Evolutionary conservation across 306 rosid species (phyloP).

Genomic region (Cicer arietinum): DNA sequence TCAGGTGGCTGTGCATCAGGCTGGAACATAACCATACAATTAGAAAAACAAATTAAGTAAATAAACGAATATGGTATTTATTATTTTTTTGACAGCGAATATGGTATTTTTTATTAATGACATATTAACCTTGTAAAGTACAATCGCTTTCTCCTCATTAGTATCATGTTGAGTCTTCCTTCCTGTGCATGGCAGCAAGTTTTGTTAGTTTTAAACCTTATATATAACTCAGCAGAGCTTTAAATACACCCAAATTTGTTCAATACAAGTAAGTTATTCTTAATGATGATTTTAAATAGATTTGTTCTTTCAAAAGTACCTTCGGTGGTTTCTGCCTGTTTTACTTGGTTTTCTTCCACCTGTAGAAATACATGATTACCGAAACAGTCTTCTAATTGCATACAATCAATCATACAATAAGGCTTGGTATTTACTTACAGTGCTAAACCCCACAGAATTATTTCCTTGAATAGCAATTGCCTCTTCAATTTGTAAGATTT

Average conservation of each 20-base stretch:
- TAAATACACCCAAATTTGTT: slow-evolving; percentile 29
- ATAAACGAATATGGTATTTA: slow-evolving; percentile 24
- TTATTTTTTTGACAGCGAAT: neutral
- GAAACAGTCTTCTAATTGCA: slow-evolving; percentile 34
- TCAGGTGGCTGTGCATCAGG: slow-evolving; percentile 71
- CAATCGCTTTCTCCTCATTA: slow-evolving; percentile 89
- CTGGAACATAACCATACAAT: slow-evolving; percentile 56
- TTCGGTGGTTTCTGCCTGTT: slow-evolving; percentile 68
- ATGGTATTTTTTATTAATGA: slow-evolving; percentile 35
- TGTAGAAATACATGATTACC: slow-evolving; percentile 51
- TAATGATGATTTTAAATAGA: slow-evolving; percentile 38
- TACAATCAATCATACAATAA: slow-evolving; percentile 21
- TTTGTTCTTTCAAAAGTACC: slow-evolving; percentile 51
- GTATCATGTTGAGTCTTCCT: slow-evolving; percentile 61
- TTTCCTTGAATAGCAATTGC: slow-evolving; percentile 92
- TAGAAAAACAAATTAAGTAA: slow-evolving; percentile 34
- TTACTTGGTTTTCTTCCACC: slow-evolving; percentile 75
- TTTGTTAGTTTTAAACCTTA: slow-evolving; percentile 45
- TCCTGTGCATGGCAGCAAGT: slow-evolving; percentile 54
- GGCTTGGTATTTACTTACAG: slow-evolving; percentile 57
- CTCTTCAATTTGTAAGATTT: slow-evolving; percentile 93
- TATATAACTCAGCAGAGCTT: slow-evolving; percentile 12
- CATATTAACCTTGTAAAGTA: slow-evolving; percentile 75
- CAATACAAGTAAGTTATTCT: slow-evolving; percentile 34
- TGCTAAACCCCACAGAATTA: slow-evolving; percentile 60